Evolutionary conservation across 768 basidiomycete genomes (phyloP).

Genomic region (Lactifluus echinatus): DNA sequence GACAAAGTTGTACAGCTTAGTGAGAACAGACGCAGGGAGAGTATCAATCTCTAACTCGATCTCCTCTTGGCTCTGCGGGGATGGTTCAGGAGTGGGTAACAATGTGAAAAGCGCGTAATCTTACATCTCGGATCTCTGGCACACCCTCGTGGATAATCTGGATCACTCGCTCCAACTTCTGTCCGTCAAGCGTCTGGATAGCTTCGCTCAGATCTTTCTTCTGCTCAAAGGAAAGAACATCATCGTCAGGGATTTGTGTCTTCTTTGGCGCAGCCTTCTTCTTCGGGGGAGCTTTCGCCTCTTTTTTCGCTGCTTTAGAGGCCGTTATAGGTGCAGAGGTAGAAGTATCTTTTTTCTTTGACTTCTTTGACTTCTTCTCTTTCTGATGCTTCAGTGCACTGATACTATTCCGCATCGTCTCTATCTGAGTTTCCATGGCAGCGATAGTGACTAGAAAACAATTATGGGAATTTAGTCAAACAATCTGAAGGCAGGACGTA

Average conservation of each 20-base stretch:
- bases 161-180: conserved; percentile 82
- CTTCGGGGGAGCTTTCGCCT: conserved; percentile 33
- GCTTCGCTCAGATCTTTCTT: conserved; percentile 98
- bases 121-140: conserved; percentile 86
- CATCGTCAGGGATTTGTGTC: conserved; percentile 55
- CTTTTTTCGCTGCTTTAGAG: conserved; percentile 48
- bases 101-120: conserved; percentile 29
- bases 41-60: conserved; percentile 97
- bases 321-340: conserved; percentile 49
- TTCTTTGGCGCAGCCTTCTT: conserved; percentile 62
- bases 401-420: conserved; percentile 64
- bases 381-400: conserved; percentile 44
- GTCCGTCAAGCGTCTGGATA: conserved; percentile 76
- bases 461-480: conserved; percentile 16
- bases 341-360: conserved; percentile 48
- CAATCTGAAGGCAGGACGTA: conserved; percentile 31
- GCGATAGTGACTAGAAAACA: conserved; percentile 53
- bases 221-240: conserved; percentile 86
- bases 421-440: conserved; percentile 74
- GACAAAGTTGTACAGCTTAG: conserved; percentile 93
- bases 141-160: conserved; percentile 92
- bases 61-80: conserved; percentile 86
- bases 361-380: conserved; percentile 59
- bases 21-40: conserved; percentile 77
- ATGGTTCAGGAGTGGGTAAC: conserved; percentile 15